A percentile compares a stretch with the other conserved stretches of the same genome.
Evolutionary conservation across 495 filamentous ascomycete species (phyloP).

Genomic region (Cairneyella variabilis): DNA sequence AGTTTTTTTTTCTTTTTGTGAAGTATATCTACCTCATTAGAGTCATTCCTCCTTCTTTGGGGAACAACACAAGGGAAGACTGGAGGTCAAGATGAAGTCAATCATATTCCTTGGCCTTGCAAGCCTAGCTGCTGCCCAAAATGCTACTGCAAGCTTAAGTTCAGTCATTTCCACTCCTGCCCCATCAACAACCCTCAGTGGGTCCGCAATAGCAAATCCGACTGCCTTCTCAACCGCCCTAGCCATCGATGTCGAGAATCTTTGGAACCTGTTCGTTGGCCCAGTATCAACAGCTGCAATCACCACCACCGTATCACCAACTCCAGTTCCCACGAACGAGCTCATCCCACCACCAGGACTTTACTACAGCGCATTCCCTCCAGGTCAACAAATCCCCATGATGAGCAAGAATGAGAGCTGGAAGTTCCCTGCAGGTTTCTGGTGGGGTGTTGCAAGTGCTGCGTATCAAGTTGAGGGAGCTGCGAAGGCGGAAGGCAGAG

Average conservation of each 20-base stretch:
- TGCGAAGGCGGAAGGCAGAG: constrained; percentile 22
- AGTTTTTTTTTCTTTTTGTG: no score
- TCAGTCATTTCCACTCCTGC: constrained; percentile 5
- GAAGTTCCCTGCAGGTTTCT: constrained; percentile 26
- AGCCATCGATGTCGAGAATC: constrained; percentile 4
- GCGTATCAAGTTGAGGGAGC: constrained; percentile 38
- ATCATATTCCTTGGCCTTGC: neutral
- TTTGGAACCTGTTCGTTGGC: constrained; percentile 24
- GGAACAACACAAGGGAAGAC: no score
- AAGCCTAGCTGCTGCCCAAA: neutral
- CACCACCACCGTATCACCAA: constrained; percentile 21
- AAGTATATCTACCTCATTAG: no score
- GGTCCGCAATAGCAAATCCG: constrained; percentile 8
- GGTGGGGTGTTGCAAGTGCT: constrained; percentile 28
- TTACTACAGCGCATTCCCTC: constrained; percentile 17
- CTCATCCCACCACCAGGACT: constrained; percentile 21
- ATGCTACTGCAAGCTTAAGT: neutral
- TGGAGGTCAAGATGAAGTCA: no score
- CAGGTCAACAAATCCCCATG: constrained; percentile 17
- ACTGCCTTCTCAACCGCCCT: constrained; percentile 12
- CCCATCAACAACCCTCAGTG: constrained; percentile 3
- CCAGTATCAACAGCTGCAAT: constrained; percentile 16
- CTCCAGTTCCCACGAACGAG: constrained; percentile 19
- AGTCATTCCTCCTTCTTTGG: no score
- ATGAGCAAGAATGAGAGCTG: constrained; percentile 18